Percentiles rank a stretch among this genome's conserved stretches.
Evolutionary conservation across 108 stramenopile genomes (phyloP).

Genomic region (Craspedostauros australis): DNA sequence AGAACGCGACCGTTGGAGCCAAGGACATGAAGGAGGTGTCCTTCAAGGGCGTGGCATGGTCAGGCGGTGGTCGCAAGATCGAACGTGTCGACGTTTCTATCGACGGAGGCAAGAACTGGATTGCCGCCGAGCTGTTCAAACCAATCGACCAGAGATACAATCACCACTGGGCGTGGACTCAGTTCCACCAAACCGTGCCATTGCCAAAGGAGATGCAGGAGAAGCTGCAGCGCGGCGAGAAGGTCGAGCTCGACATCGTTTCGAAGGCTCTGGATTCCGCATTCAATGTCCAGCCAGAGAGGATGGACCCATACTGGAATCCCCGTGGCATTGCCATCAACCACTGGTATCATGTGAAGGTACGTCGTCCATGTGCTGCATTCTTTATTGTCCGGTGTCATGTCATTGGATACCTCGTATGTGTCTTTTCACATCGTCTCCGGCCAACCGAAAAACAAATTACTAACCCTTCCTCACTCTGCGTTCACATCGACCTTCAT

Average conservation of each 20-base stretch:
- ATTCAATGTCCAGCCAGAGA: slow-evolving; percentile 75
- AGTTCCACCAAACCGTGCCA: slow-evolving; percentile 21
- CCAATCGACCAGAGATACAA: slow-evolving; percentile 24
- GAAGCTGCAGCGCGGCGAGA: slow-evolving; percentile 15
- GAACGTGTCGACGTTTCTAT: slow-evolving; percentile 78
- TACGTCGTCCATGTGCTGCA: too few relatives aligned
- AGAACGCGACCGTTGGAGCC: slow-evolving; percentile 12
- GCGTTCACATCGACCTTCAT: too few relatives aligned
- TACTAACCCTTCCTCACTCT: too few relatives aligned
- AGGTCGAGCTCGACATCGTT: slow-evolving; percentile 36
- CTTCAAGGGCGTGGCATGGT: slow-evolving; percentile 71
- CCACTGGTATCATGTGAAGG: slow-evolving; percentile 54
- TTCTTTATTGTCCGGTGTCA: too few relatives aligned
- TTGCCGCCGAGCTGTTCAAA: slow-evolving; percentile 40
- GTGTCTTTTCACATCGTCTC: too few relatives aligned
- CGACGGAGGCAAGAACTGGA: slow-evolving; percentile 80
- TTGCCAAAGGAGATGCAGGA: slow-evolving; percentile 30
- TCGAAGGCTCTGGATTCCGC: slow-evolving; percentile 68
- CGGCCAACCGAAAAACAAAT: too few relatives aligned
- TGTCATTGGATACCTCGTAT: too few relatives aligned
- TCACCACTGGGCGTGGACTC: slow-evolving; percentile 40
- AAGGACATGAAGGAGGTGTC: slow-evolving; percentile 15
- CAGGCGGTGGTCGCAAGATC: slow-evolving; percentile 69
- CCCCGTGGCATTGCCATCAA: slow-evolving; percentile 74
- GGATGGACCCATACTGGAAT: slow-evolving; percentile 69